Conservation (phyloP, 345 rosid species). For the Bruguiera parviflora region DNA sequence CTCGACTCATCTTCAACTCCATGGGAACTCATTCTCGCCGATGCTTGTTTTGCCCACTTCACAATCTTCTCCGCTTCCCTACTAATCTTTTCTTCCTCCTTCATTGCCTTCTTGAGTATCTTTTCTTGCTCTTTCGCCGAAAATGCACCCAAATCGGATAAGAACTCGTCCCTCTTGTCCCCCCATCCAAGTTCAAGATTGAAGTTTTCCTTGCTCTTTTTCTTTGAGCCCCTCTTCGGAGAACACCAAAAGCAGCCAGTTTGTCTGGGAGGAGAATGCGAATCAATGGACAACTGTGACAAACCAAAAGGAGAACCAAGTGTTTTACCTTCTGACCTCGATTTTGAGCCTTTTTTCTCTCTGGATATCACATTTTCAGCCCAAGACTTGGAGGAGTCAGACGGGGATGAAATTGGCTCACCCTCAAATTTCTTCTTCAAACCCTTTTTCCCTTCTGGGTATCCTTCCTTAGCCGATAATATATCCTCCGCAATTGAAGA, state of each 20-base stretch:
- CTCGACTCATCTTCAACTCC: slow-evolving; percentile 30
- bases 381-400: slow-evolving; percentile 16
- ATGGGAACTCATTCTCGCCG: slow-evolving; percentile 36
- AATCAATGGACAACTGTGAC: slow-evolving; percentile 14
- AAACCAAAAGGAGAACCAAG: slow-evolving; percentile 21
- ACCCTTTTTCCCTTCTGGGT: slow-evolving; percentile 13
- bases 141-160: slow-evolving; percentile 34
- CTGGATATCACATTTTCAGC: not conserved
- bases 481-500: slow-evolving; percentile 13
- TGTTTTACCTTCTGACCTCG: slow-evolving; percentile 16
- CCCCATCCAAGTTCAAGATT: slow-evolving; percentile 32
- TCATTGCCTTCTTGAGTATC: slow-evolving; percentile 54
- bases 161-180: not conserved
- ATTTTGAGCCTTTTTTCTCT: slow-evolving; percentile 13
- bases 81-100: slow-evolving; percentile 54
- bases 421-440: slow-evolving; percentile 24
- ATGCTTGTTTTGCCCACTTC: slow-evolving; percentile 61
- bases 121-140: slow-evolving; percentile 56
- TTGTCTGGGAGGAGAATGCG: slow-evolving; percentile 44
- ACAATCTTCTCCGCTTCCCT: slow-evolving; percentile 70
- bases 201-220: slow-evolving; percentile 27
- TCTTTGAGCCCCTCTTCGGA: slow-evolving; percentile 35
- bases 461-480: slow-evolving; percentile 21
- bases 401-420: slow-evolving; percentile 1
- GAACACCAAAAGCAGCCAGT: slow-evolving; percentile 71